phyloP scores from a whole-genome alignment of 1,284 basidiomycete genomes.

The Pyrrhoderma noxium region DNA sequence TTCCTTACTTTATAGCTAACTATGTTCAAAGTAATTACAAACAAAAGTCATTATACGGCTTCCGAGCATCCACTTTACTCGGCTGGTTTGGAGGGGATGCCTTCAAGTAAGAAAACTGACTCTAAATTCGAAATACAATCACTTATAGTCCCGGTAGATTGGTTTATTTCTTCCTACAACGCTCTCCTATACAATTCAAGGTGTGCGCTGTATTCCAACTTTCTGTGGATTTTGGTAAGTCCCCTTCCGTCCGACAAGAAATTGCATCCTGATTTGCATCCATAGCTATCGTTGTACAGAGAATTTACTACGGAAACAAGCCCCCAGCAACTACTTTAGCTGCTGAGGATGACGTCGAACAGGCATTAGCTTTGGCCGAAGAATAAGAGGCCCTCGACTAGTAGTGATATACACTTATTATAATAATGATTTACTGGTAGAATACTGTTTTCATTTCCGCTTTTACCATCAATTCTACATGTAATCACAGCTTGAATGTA shows the following conservation, averaged over 20 bases:
- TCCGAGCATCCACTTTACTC: conserved; percentile 71
- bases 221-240: conserved; percentile 65
- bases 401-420: neutral
- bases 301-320: conserved; percentile 60
- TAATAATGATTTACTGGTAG: too few relatives aligned
- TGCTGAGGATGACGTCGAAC: conserved; percentile 65
- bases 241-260: conserved; percentile 17
- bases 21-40: conserved; percentile 53
- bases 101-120: conserved; percentile 55
- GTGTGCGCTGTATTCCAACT: conserved; percentile 76
- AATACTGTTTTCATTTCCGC: too few relatives aligned
- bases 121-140: conserved; percentile 5
- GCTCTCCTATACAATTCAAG: conserved; percentile 70
- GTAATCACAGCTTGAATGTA: too few relatives aligned
- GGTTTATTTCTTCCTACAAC: conserved; percentile 70
- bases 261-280: neutral
- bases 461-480: too few relatives aligned
- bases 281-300: conserved; percentile 62
- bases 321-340: conserved; percentile 44
- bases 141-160: conserved; percentile 38
- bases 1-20: neutral
- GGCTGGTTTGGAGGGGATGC: conserved; percentile 79
- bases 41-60: conserved; percentile 75
- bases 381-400: conserved; percentile 25
- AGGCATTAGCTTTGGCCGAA: conserved; percentile 56